Evolutionary conservation across 176 grass and related monocot genomes (phyloP).

Genomic region (Juncus inflexus): DNA sequence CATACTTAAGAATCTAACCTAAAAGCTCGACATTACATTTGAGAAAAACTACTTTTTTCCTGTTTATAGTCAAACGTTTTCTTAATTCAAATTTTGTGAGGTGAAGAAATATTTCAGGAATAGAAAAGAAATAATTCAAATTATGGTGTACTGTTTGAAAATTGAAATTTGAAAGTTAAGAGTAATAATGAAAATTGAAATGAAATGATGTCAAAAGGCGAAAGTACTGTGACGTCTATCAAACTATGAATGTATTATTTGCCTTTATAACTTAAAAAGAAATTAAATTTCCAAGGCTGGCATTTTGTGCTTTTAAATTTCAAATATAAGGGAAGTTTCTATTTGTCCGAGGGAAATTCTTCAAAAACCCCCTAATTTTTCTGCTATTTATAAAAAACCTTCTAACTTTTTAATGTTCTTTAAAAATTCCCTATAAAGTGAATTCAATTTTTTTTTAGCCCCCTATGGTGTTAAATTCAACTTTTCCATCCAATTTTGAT

Average conservation of each 20-base stretch:
- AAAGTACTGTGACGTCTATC: conserved; percentile 28
- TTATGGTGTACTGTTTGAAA: conserved; percentile 13
- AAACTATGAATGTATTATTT: background rate
- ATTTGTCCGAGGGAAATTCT: too few species aligned
- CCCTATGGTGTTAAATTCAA: too few species aligned
- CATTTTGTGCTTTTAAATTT: conserved; percentile 16
- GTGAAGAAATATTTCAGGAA: conserved; percentile 16
- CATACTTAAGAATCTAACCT: background rate
- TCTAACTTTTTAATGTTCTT: too few species aligned
- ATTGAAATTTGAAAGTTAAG: conserved; percentile 7
- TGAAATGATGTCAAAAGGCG: conserved; percentile 24
- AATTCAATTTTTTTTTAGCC: too few species aligned
- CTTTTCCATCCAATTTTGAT: too few species aligned
- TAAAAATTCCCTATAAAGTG: too few species aligned
- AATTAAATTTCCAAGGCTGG: conserved; percentile 28
- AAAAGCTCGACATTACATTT: conserved; percentile 18
- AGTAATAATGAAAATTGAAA: too few species aligned
- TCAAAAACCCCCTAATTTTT: too few species aligned
- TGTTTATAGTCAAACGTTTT: conserved; percentile 16
- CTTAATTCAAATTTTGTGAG: conserved; percentile 20
- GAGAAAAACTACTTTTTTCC: conserved; percentile 15
- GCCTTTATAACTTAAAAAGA: conserved; percentile 18
- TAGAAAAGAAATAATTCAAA: background rate
- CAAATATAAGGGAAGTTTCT: conserved; percentile 19
- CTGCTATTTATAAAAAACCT: too few species aligned